A percentile compares a stretch with the other conserved stretches of the same genome.
phyloP scores from a whole-genome alignment of 75 land plant genomes.

The Cupressus sempervirens region DNA sequence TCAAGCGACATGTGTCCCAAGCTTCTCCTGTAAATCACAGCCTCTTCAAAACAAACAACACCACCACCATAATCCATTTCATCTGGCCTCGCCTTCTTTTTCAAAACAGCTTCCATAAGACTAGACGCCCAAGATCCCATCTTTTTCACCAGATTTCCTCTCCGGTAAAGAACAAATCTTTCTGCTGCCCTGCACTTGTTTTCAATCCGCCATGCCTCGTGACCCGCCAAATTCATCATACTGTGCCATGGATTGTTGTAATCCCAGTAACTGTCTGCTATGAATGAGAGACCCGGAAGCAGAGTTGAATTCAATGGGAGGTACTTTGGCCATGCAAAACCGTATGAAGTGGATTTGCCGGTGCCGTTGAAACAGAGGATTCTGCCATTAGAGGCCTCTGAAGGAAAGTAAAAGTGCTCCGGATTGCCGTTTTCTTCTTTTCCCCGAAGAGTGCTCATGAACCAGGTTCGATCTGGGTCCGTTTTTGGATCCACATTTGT shows the following conservation, averaged over 20 bases:
- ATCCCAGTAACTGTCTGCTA: conserved; percentile 65
- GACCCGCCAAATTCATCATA: conserved; percentile 39
- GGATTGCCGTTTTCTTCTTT: conserved; percentile 3
- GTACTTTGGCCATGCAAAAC: conserved; percentile 43
- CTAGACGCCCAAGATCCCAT: conserved; percentile 32
- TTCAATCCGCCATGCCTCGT: conserved; percentile 49
- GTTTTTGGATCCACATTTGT: conserved; percentile 9
- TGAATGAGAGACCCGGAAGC: conserved; percentile 52
- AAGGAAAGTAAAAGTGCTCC: conserved; percentile 45
- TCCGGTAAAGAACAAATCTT: conserved; percentile 48
- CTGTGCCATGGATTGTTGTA: conserved; percentile 82
- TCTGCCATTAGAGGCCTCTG: conserved; percentile 33
- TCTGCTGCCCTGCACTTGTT: conserved; percentile 27
- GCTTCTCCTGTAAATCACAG: conserved; percentile 54
- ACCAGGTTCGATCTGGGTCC: conserved; percentile 59
- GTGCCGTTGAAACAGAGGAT: conserved; percentile 65
- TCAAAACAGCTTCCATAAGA: conserved; percentile 24
- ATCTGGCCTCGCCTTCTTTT: conserved; percentile 13
- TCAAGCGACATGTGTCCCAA: conserved; percentile 31
- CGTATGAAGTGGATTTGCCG: conserved; percentile 67
- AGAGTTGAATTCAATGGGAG: conserved; percentile 38
- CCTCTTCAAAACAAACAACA: conserved; percentile 60
- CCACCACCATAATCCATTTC: neutral
- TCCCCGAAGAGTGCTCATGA: conserved; percentile 25
- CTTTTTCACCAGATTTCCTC: conserved; percentile 22